Conservation (phyloP, 2,329 filamentous ascomycete genomes). For the Neofusicoccum umdonicola region DNA sequence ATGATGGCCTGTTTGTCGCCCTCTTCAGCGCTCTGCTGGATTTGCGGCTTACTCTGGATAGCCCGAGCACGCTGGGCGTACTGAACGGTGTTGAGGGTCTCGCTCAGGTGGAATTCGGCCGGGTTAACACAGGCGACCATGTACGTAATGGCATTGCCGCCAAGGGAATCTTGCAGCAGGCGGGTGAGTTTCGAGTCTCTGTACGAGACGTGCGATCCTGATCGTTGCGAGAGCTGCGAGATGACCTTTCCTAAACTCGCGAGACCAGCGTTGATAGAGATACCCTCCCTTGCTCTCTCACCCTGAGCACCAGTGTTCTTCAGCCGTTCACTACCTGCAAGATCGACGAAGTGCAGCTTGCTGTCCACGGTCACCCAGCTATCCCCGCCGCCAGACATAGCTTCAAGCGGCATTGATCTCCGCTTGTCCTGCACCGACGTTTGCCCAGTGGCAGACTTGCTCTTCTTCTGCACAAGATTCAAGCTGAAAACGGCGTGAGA, state of each 20-base stretch:
- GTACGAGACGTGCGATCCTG: slow-evolving; percentile 91
- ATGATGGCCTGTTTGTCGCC: slow-evolving; percentile 92
- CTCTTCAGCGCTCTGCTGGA: slow-evolving; percentile 85
- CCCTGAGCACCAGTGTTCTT: slow-evolving; percentile 97
- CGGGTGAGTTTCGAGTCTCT: slow-evolving; percentile 96
- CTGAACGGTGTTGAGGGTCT: slow-evolving; percentile 93
- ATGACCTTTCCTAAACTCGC: slow-evolving; percentile 97
- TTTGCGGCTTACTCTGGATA: slow-evolving; percentile 95
- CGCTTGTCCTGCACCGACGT: slow-evolving; percentile 71
- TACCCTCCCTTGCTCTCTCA: slow-evolving; percentile 90
- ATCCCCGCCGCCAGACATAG: slow-evolving; percentile 64
- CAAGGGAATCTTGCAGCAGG: slow-evolving; percentile 90
- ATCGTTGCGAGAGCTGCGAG: slow-evolving; percentile 88
- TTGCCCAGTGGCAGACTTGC: slow-evolving; percentile 39
- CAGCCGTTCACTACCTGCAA: slow-evolving; percentile 91
- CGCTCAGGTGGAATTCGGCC: slow-evolving; percentile 93
- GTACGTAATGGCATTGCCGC: slow-evolving; percentile 96
- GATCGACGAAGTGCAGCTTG: slow-evolving; percentile 97
- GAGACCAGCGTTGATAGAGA: slow-evolving; percentile 95
- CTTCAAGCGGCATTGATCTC: slow-evolving; percentile 80
- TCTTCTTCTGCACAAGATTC: slow-evolving; percentile 85
- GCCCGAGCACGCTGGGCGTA: slow-evolving; percentile 94
- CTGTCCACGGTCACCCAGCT: slow-evolving; percentile 84
- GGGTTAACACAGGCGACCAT: slow-evolving; percentile 99
- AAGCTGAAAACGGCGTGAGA: slow-evolving; percentile 97